Evolutionary conservation across 1,284 basidiomycete species (phyloP).

Genomic region (Earliella scabrosa): DNA sequence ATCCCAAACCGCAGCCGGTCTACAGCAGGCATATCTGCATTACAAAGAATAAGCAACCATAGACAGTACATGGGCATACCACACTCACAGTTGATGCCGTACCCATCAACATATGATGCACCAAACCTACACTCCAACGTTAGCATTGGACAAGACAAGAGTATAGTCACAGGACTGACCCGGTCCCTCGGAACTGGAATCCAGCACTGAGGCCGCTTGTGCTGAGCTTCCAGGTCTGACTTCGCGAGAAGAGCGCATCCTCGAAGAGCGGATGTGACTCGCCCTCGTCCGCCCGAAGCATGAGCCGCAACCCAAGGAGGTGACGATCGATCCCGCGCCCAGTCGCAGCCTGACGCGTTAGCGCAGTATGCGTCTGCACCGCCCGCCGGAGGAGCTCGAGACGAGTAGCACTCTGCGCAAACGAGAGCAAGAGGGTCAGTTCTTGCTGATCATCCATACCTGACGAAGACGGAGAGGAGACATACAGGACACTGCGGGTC

Average conservation of each 20-base stretch:
- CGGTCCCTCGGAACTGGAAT: constrained; percentile 88
- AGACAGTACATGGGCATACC: not conserved
- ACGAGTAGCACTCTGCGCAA: constrained; percentile 15
- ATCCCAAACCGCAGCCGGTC: constrained; percentile 92
- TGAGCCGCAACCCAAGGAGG: constrained; percentile 82
- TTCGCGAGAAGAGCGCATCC: constrained; percentile 79
- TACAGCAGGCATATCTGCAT: constrained; percentile 80
- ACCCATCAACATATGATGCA: constrained; percentile 80
- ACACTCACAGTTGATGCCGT: constrained; percentile 88
- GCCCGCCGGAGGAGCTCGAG: constrained; percentile 66
- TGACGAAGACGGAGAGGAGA: not conserved
- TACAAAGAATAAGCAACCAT: not conserved
- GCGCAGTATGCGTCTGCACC: constrained; percentile 72
- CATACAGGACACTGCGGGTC: constrained; percentile 56
- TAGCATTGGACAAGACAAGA: not conserved
- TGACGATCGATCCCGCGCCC: constrained; percentile 94
- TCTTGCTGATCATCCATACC: too few relatives aligned
- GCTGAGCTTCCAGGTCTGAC: constrained; percentile 89
- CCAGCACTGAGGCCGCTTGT: constrained; percentile 93
- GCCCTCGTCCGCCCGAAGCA: constrained; percentile 51
- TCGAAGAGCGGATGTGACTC: constrained; percentile 66
- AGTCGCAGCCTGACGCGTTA: constrained; percentile 81
- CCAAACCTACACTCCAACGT: constrained; percentile 61
- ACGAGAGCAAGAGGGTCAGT: too few relatives aligned
- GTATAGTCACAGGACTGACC: constrained; percentile 43